Base-by-base conservation (phyloP, 805 yeast genomes). In the Candida nonsorbophila region DNA sequence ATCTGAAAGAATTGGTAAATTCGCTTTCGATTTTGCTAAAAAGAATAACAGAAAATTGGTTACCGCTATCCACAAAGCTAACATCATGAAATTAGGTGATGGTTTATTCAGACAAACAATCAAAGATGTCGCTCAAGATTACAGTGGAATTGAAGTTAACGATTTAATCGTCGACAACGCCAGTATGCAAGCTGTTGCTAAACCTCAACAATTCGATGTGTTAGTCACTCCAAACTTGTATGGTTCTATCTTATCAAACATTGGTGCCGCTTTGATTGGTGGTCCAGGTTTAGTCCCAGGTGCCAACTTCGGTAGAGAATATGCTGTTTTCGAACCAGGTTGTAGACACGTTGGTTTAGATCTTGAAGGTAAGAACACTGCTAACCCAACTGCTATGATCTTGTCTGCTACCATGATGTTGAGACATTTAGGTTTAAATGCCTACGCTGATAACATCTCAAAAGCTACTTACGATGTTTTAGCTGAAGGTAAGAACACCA, bases 231-330 rank as follows among this genome's bases (percentile, higher is more conserved):
- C 98, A 47, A 88, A 92, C 74, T 76, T 90, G 70, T 90, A 90
- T 75, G 98, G 98, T 69, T 83, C 96, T 55, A 90, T 90, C 54
- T 70, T 90, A 54, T 87, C 97, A 45, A 92, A 92, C 77, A 88
- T 90, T 52, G 98, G 97, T 71, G 95, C 97, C 46, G 98, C 92
- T 42, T 74, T 72, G 51, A 82, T 92, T 45, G 97, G 97, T 63
- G 96, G 97, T 49, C 97, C 97, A 58, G 97, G 97, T 65, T 73
- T 90, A 51, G 95, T 90, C 33, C 97, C 98, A 49, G 97, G 97
- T 67, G 96, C 94, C 53, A 86, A 87, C 74, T 88, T 84, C 46
- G 98, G 98, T 66, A 82, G 95, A 65, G 97, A 90, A 52, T 81
- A 82, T 62, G 97, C 97, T 33, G 94, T 90, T 39, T 90, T 92